These are phyloP conservation scores for Monotropa hypopitys DNA, from an alignment of 179 eudicot genomes.

Conservation along the genomic window DNA sequence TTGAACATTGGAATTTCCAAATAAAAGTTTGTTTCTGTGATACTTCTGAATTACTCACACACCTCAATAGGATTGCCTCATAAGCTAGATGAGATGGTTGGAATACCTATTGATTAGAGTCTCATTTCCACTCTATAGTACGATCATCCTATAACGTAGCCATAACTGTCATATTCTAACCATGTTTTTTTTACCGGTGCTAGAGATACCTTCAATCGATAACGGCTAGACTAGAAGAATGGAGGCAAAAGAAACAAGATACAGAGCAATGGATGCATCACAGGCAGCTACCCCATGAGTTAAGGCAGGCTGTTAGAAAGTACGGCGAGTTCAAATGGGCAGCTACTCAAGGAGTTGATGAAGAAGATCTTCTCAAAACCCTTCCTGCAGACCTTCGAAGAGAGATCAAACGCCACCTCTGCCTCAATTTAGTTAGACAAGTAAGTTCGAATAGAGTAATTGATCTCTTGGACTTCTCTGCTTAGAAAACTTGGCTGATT, in stretches of 20 bases:
- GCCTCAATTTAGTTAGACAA: constrained; percentile 36
- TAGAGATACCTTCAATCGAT: constrained; percentile 48
- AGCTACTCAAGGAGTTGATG: constrained; percentile 40
- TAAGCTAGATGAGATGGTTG: neutral
- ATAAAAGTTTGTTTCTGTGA: neutral
- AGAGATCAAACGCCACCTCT: constrained; percentile 43
- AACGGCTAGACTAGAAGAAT: constrained; percentile 29
- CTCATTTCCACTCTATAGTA: neutral
- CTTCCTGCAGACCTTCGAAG: constrained; percentile 38
- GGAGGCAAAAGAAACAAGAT: constrained; percentile 35
- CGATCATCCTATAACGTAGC: neutral
- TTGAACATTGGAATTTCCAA: neutral
- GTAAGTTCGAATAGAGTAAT: too few species aligned
- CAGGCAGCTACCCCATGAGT: constrained; percentile 35
- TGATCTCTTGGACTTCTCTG: too few species aligned
- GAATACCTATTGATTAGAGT: neutral
- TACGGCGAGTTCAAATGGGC: constrained; percentile 36
- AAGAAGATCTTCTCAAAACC: constrained; percentile 26
- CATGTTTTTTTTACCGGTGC: neutral
- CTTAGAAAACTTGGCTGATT: too few species aligned
- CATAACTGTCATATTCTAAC: neutral
- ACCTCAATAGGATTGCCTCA: neutral
- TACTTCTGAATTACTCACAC: neutral
- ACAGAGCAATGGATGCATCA: constrained; percentile 56
- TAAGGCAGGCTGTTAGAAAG: constrained; percentile 30